Base-by-base conservation (phyloP, 2,329 filamentous ascomycete species). In the Fusarium luffae region DNA sequence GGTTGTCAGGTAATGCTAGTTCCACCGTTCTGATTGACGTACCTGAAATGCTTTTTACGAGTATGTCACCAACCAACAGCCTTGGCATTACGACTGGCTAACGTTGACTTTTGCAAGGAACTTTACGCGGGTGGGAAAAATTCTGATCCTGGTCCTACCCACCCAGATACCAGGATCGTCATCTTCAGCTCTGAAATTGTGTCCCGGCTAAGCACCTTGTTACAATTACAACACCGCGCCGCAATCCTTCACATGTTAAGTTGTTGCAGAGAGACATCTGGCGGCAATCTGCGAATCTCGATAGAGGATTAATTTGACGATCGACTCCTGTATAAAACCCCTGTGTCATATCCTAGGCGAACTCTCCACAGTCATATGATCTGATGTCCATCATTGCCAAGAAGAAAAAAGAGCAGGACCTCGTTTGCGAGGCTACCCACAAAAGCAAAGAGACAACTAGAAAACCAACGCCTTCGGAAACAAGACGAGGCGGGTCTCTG, bases 141-240 rank as follows among this genome's bases (percentile, higher is more conserved):
- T 47, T 54, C 48, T 55, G 42, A 56, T n/a, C 58, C 60, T 37
- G 5, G 58, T n/a, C 3, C 2, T 34, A 41, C 13, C 58, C 58
- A 63, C 60, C 18, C 23, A 40, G 9, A 25, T 14, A 23, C 27
- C 18, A 47, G 42, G 48, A 47, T 55, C 46, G 25, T 23, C 40
- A 41, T 46, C 46, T 16, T 34, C 21, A 34, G 25, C 21, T 46
- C 49, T 16, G 10, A 13, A 8, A 16, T 19, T 41, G 7, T 41
- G 34, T 41, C n/a, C 23, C 25, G 19, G 34, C 13, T 40, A 23
- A 41, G 13, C 32, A 51, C 13, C 27, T 34, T 28, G 10, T n/a
- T 19, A 18, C 27, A 27, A 42, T 52, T 52, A 21, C 13, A 14
- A 6, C 6, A 51, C 32, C 13, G 27, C 3, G 18, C 34, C 34